phyloP scores from a whole-genome alignment of 768 basidiomycete genomes.

The Dacryopinax primogenitus region DNA sequence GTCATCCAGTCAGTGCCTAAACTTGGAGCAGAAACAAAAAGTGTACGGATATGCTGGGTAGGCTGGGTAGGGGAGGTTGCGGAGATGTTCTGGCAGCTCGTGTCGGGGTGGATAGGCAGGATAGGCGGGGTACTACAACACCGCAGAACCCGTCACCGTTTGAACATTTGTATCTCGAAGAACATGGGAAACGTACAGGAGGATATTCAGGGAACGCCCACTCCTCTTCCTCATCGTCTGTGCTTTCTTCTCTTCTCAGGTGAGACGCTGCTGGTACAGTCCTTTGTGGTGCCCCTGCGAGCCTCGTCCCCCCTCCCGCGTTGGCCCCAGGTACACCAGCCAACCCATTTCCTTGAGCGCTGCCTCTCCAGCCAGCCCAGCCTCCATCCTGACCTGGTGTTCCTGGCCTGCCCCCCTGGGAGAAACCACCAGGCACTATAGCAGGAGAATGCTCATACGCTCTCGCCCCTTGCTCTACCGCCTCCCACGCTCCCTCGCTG shows the following conservation, averaged over 20 bases:
- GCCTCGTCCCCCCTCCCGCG: too few relatives aligned
- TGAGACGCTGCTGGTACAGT: too few relatives aligned
- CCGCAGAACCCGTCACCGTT: background rate
- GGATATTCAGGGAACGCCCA: background rate
- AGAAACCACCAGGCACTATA: too few relatives aligned
- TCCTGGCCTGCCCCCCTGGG: background rate
- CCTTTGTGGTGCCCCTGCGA: too few relatives aligned
- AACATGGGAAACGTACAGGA: background rate
- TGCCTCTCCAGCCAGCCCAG: background rate
- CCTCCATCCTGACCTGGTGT: background rate
- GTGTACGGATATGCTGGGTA: constrained; percentile 1
- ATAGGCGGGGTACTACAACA: background rate
- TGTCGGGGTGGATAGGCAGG: constrained; percentile 4
- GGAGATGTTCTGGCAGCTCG: background rate
- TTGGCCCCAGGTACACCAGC: too few relatives aligned
- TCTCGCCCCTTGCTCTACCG: background rate
- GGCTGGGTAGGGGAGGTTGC: background rate
- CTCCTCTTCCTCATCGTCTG: background rate
- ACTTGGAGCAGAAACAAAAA: background rate
- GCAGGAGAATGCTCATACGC: background rate
- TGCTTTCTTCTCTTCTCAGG: background rate
- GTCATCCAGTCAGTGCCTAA: background rate
- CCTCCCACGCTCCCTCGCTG: background rate
- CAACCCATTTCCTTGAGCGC: too few relatives aligned
- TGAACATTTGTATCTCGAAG: background rate